Evolutionary conservation across 495 filamentous ascomycete species (phyloP).

Genomic region (Neurospora tetraspora): DNA sequence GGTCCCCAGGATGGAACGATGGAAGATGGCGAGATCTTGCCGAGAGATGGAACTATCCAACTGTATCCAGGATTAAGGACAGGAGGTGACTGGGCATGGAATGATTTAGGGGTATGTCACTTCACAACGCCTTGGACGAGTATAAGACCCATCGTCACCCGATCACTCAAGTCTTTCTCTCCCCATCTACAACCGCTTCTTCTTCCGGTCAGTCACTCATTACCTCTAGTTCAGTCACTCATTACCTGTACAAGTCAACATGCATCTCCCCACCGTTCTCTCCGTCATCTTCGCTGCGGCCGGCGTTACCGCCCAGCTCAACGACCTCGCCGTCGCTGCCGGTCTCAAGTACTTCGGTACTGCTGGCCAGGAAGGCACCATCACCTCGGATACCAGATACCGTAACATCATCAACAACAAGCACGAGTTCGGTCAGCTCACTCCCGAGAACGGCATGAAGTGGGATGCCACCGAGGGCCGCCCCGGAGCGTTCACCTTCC

Average conservation of each 20-base stretch:
- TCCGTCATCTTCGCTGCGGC: constrained; percentile 20
- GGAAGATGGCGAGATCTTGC: background rate
- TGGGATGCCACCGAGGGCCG: constrained; percentile 34
- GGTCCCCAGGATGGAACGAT: background rate
- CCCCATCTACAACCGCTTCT: background rate
- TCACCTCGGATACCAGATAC: constrained; percentile 39
- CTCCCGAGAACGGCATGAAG: constrained; percentile 51
- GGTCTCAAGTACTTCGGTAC: constrained; percentile 51
- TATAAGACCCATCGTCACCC: background rate
- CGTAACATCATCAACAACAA: constrained; percentile 34
- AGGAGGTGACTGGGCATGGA: background rate
- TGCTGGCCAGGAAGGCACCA: constrained; percentile 46
- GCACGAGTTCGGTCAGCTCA: constrained; percentile 48
- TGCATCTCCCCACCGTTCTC: constrained; percentile 16
- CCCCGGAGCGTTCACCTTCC: constrained; percentile 39
- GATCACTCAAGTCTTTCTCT: background rate
- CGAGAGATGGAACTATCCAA: background rate
- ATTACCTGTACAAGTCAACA: constrained; percentile 4
- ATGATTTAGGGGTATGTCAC: background rate
- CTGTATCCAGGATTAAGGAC: background rate
- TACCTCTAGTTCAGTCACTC: background rate
- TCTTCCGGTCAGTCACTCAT: background rate
- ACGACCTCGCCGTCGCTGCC: constrained; percentile 42
- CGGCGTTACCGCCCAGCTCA: constrained; percentile 27
- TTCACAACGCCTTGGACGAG: background rate